Percentiles rank a stretch among this genome's conserved stretches.
These are phyloP conservation scores for Alternaria consortialis DNA, from an alignment of 2,329 filamentous ascomycete species.

Conservation along the genomic window DNA sequence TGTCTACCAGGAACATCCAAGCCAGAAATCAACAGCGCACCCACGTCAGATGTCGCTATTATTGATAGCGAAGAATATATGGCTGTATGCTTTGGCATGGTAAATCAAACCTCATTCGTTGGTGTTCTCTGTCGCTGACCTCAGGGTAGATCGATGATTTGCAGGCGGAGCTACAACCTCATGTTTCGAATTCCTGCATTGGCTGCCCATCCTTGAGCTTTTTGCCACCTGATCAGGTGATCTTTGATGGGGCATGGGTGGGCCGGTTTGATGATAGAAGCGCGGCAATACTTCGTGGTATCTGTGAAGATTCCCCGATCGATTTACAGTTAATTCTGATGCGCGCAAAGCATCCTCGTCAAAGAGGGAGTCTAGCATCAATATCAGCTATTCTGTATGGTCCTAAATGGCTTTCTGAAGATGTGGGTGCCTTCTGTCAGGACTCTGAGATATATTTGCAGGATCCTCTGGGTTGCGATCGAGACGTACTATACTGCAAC, in stretches of 20 bases:
- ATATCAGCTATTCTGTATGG: constrained; percentile 1
- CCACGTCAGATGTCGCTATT: not conserved
- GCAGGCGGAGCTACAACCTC: not conserved
- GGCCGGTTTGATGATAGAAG: not conserved
- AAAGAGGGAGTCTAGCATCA: rapidly evolving
- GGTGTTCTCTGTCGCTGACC: not conserved
- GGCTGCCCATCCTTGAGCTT: not conserved
- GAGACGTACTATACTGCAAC: constrained; percentile 23
- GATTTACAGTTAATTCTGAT: not conserved
- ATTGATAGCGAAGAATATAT: not conserved
- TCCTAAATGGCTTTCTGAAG: not conserved
- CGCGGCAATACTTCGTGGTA: not conserved
- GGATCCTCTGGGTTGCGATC: constrained; percentile 21
- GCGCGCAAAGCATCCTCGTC: not conserved
- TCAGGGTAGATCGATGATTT: not conserved
- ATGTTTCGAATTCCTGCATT: not conserved
- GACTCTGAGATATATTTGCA: constrained; percentile 15
- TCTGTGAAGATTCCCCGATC: not conserved
- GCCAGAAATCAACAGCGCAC: not conserved
- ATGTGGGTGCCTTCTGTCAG: not conserved
- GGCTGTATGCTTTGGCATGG: not conserved
- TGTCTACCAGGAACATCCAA: not conserved
- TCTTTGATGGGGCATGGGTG: rapidly evolving
- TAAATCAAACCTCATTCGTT: not conserved
- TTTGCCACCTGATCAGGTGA: not conserved